Evolutionary conservation across 2,329 filamentous ascomycete genomes (phyloP), one percentile per base, ranked within the genome.

Genomic region (Aspergillus flavus): DNA sequence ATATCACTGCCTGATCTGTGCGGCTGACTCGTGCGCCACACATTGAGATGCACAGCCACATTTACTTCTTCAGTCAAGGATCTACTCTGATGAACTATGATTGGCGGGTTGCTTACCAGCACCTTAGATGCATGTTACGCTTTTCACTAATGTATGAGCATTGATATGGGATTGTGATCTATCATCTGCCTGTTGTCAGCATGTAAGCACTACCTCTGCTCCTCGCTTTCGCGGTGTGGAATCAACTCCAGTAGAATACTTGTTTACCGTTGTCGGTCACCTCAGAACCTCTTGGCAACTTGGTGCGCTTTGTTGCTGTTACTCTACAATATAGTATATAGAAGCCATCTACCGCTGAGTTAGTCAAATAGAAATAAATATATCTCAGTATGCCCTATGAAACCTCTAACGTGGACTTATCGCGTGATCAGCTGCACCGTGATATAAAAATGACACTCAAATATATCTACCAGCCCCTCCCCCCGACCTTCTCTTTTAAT

Each of bases 1-100:
- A 62, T 62, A 62, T 62, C 61, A 62, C 39, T 59, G 9, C 60
- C 23, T 26, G 6, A 46, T 16, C 46, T 28, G 55, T 53, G 55
- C 10, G 14, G 23, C 7, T 32, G 39, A 36, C 54, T 10, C 34
- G 6, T 46, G 56, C 28, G 61, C 61, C 61, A 62, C 56, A 21
- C 2, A 7, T 19, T 10, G 6, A 3, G 19, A 1, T 56, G 36
- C 48, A 58, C 43, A 36, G 61, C 61, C 61, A 62, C 61, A 30
- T 19, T n/a, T 30, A 21, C 30, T 48, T 12, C 23, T 48, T 26
- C n/a, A 7, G 21, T 48, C 12, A 48, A 26, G 6, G 21, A 28
- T 28, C 46, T 28, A 50, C 23, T n/a, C 12, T 55, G 6, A 32
- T 3, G 32, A 11, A 26, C 11, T 12, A 39, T 55, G 46, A 52